phyloP scores from a whole-genome alignment of 139 green algal genomes.

The Chlorella vulgaris region DNA sequence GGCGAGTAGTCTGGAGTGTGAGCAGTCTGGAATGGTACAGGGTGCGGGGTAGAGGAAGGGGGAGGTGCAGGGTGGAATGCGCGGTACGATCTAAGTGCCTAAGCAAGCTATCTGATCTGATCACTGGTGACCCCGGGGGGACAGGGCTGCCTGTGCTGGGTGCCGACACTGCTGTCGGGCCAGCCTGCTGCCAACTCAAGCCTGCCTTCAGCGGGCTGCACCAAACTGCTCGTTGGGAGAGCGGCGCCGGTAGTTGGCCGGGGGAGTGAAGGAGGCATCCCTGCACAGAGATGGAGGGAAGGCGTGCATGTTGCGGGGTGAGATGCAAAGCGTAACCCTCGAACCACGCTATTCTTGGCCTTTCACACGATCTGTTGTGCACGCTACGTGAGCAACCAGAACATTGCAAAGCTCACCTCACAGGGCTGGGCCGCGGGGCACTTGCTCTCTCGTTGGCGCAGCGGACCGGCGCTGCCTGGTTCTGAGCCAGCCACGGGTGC shows the following conservation, averaged over 20 bases:
- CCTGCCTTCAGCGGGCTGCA: neutral
- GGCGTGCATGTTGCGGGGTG: too few species aligned
- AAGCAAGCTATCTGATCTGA: too few species aligned
- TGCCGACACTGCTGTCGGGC: neutral
- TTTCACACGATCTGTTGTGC: too few species aligned
- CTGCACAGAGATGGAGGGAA: too few species aligned
- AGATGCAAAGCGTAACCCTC: too few species aligned
- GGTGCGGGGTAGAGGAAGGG: too few species aligned
- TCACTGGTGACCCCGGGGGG: too few species aligned
- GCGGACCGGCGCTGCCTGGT: neutral
- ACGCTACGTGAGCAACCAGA: too few species aligned
- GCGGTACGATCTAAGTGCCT: too few species aligned
- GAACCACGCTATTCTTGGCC: too few species aligned
- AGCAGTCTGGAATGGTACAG: neutral
- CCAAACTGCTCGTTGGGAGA: neutral
- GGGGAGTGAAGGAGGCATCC: neutral
- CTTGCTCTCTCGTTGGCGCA: neutral
- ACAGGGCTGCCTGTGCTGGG: neutral
- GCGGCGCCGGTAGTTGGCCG: neutral
- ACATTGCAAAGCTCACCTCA: neutral
- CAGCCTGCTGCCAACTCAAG: neutral
- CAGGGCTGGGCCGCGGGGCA: neutral
- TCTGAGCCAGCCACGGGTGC: slow-evolving; percentile 89
- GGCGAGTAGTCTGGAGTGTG: too few species aligned
- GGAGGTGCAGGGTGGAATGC: too few species aligned